Base-by-base conservation (phyloP, 2,329 filamentous ascomycete species). In the Monilinia fructigena region DNA sequence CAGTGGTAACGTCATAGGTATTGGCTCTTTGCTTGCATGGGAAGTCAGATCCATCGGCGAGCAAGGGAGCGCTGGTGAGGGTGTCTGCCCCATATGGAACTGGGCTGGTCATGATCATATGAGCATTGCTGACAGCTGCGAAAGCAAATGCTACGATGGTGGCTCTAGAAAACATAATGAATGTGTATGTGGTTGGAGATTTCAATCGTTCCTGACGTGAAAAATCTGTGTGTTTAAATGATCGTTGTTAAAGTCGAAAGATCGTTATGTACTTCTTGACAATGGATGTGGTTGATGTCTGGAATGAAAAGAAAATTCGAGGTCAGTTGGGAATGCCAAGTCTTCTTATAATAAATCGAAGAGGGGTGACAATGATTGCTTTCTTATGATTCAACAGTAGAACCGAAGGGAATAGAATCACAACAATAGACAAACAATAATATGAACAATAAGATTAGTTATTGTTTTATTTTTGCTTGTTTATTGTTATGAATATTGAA, bases 101-200 rank as follows among this genome's bases (percentile, higher is more conserved):
- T 0, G 95, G 94, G 11, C 80, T 82, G 63, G 74, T 79, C 82
- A 98, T 89, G 52, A 84, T 80, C 83, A 97, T 89, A 78, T 98
- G 95, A 54, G 90, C 92, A 60, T 85, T 83, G 72, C 82, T 85
- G 65, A 85, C 72, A 68, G 86, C 79, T 72, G 84, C 82, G 74
- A 93, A 77, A 75, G 86, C 83, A 67, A 84, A 71, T 74, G 85
- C 77, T 69, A 85, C 74, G 71, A 81, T 76, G 73, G 80, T 75
- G 73, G 85, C 85, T 74, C 78, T 85, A 79, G 81, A 79, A 77
- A 79, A 79, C 74, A 78, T 84, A 72, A 74, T 77, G 74, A 70
- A 63, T 40, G 14, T 61, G 63, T 67, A 16, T 42, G 12, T 42
- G 52, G 31, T 65, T 47, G 23, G 42, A 54, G 63, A 68, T 62